Evolutionary conservation across 306 rosid genomes (phyloP).

Genomic region (Fragaria iinumae): DNA sequence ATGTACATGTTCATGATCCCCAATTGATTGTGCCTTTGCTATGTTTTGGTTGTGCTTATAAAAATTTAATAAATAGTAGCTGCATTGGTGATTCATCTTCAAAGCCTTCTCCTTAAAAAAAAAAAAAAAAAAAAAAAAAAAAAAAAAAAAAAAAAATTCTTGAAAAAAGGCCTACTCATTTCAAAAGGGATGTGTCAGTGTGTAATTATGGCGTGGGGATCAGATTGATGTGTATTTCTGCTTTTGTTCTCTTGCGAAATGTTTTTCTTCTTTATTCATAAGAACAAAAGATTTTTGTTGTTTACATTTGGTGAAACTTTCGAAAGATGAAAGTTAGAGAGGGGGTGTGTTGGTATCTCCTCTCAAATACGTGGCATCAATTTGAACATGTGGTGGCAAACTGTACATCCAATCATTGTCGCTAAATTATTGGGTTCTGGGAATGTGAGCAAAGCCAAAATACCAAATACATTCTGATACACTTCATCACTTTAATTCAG

Average conservation of each 20-base stretch:
- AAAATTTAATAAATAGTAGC: no score
- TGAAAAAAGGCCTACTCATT: neutral
- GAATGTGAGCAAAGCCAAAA: neutral
- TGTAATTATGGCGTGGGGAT: neutral
- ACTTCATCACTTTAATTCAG: neutral
- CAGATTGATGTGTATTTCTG: neutral
- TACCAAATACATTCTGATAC: neutral
- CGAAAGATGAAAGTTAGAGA: neutral
- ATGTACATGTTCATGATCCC: neutral
- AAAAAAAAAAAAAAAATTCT: no score
- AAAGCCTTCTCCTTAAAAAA: neutral
- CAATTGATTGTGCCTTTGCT: neutral
- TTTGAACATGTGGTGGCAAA: conserved; percentile 5
- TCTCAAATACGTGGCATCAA: neutral
- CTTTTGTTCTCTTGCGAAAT: neutral
- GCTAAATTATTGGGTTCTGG: neutral
- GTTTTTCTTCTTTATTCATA: neutral
- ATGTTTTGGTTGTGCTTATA: neutral
- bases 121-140: no score
- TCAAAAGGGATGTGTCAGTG: neutral
- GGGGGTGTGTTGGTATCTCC: neutral
- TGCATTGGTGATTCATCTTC: neutral
- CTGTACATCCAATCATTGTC: conserved; percentile 2
- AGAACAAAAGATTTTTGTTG: neutral
- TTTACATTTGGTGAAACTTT: neutral